Evolutionary conservation across 805 yeast genomes (phyloP).

Genomic region (Helenozyma baotianmanensis): DNA sequence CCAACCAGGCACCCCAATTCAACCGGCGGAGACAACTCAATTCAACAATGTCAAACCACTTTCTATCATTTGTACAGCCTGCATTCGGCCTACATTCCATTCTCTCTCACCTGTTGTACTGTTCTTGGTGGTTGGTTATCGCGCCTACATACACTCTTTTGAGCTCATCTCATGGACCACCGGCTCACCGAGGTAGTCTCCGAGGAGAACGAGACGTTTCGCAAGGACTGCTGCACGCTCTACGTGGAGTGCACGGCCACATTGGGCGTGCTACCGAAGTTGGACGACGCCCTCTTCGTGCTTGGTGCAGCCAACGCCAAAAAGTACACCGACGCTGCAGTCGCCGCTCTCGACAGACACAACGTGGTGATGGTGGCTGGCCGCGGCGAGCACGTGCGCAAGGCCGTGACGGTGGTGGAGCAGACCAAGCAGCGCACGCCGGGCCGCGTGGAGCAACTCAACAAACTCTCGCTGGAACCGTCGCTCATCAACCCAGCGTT

Average conservation of each 20-base stretch:
- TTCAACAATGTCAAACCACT: too few relatives aligned
- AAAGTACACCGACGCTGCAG: conserved; percentile 11
- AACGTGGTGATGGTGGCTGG: conserved; percentile 14
- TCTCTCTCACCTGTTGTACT: too few relatives aligned
- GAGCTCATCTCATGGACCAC: too few relatives aligned
- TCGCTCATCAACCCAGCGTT: conserved; percentile 16
- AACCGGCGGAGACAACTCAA: too few relatives aligned
- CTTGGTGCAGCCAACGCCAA: conserved; percentile 16
- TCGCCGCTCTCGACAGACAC: conserved; percentile 7
- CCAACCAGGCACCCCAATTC: too few relatives aligned
- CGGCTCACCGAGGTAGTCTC: conserved; percentile 5
- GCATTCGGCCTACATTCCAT: too few relatives aligned
- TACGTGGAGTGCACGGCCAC: conserved; percentile 4
- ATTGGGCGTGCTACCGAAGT: conserved; percentile 4
- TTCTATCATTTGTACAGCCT: too few relatives aligned
- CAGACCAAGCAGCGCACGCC: conserved; percentile 13
- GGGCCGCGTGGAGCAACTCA: conserved; percentile 14
- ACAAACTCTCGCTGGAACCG: conserved; percentile 12
- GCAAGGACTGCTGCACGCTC: conserved; percentile 3
- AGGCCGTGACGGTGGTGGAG: conserved; percentile 19
- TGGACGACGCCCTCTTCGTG: conserved; percentile 11
- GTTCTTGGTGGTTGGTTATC: too few relatives aligned
- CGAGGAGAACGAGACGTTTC: conserved; percentile 4
- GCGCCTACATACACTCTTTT: too few relatives aligned
- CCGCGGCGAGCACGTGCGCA: conserved; percentile 15